Evolutionary conservation across 2,329 filamentous ascomycete species (phyloP), one percentile per base, ranked within the genome.

Genomic region (Fonsecaea pugnacius): DNA sequence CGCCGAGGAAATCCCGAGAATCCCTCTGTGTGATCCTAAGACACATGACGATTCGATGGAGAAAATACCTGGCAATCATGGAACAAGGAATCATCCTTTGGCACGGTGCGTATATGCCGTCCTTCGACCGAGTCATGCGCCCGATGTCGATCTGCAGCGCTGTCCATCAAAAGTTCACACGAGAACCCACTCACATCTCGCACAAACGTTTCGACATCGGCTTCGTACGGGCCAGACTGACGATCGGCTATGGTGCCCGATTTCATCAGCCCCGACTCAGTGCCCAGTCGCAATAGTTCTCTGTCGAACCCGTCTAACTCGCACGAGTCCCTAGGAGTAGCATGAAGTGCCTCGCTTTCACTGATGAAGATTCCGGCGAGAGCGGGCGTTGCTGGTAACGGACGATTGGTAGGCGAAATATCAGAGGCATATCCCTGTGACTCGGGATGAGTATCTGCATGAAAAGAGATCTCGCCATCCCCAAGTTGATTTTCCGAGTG

Each of bases 1-100:
- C 40, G 55, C 58, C 62, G 64, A 61, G 64, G 58, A 40, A 67
- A 65, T 30, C 62, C 65, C 51, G 57, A 64, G 43, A 66, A 69
- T 12, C 50, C 54, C 18, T 27, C 33, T 24, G 53, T 21, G 33
- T 46, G 10, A 38, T 46, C 62, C 10, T 59, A 51, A 27, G 43
- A 16, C 43, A 27, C 30, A 59, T 46, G 50, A 50, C 30, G 48
- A 36, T 56, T 5, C 32, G 5, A 3, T 38, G 4, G 2, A 59
- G 46, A 33, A 1, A 32, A 48, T 48, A 32, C 48, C 46, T 53
- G 54, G 18, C 53, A 1, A 16, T 18, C 32, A 9, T 48, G 16
- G 8, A n/a, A 32, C 16, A 9, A 24, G 36, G 30, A 18, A 32
- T 7, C 35, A 27, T 36, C 9, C 36, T 14, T 35, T 43, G 10